Conservation (phyloP, 345 rosid species). For the Citrus cavaleriei region DNA sequence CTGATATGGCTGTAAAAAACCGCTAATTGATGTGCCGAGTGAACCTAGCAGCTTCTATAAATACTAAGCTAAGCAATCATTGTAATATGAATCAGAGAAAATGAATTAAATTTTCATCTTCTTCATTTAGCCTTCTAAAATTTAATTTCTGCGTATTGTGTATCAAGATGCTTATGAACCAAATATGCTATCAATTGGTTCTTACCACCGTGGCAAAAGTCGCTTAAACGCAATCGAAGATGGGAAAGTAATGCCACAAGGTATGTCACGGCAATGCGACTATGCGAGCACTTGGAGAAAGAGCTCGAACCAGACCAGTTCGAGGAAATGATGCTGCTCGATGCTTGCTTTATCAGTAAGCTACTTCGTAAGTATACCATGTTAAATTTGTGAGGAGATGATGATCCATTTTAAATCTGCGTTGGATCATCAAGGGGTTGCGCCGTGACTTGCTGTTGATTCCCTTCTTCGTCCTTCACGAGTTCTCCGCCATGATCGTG, state of each 20-base stretch:
- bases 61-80: no score
- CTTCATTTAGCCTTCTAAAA: no score
- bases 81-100: no score
- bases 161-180: not conserved
- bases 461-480: not conserved
- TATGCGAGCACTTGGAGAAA: no score
- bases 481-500: constrained; percentile 4
- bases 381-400: not conserved
- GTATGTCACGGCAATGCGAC: no score
- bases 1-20: no score
- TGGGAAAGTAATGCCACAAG: not conserved
- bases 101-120: no score
- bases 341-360: no score
- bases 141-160: not conserved
- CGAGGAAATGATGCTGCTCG: constrained; percentile 10
- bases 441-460: not conserved
- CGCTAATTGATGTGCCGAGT: no score
- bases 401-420: no score
- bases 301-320: not conserved
- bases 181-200: not conserved
- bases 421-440: not conserved
- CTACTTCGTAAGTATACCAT: not conserved
- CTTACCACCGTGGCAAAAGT: not conserved
- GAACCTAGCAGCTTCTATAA: no score
- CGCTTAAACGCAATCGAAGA: not conserved